Evolutionary conservation across 345 rosid genomes (phyloP).

Genomic region (Arabidopsis suecica): DNA sequence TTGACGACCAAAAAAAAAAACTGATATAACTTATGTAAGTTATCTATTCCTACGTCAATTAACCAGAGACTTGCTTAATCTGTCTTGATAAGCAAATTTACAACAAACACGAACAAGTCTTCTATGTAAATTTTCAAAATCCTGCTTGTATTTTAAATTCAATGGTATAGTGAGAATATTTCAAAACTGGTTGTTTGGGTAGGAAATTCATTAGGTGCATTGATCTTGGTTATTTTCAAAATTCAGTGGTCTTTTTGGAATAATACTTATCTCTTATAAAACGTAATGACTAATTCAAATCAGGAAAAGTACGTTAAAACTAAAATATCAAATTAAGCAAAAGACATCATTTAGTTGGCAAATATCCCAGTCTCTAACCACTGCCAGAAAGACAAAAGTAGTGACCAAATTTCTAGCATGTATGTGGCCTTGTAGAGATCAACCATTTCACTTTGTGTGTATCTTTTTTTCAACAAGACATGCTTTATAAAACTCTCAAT

Average conservation of each 20-base stretch:
- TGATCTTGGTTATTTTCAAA: background rate
- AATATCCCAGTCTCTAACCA: slow-evolving; percentile 1
- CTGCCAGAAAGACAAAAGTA: background rate
- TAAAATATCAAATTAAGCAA: too few relatives aligned
- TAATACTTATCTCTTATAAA: background rate
- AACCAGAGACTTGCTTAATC: too few relatives aligned
- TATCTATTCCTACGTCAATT: too few relatives aligned
- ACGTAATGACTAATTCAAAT: slow-evolving; percentile 10
- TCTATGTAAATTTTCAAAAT: background rate
- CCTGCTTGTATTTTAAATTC: background rate
- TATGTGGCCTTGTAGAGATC: background rate
- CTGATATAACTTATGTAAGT: too few relatives aligned
- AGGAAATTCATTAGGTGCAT: background rate
- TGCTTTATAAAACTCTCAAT: background rate
- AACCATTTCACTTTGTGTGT: slow-evolving; percentile 1
- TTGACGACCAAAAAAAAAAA: too few relatives aligned
- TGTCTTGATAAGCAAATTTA: background rate
- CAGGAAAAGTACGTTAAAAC: background rate
- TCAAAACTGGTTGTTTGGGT: background rate
- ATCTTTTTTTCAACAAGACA: background rate
- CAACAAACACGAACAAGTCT: slow-evolving; percentile 17
- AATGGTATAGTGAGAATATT: background rate
- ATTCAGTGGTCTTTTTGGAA: background rate
- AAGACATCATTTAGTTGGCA: background rate
- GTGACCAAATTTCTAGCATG: background rate